Conservation (phyloP, 768 basidiomycete genomes). For the Termitomyces sp. region DNA sequence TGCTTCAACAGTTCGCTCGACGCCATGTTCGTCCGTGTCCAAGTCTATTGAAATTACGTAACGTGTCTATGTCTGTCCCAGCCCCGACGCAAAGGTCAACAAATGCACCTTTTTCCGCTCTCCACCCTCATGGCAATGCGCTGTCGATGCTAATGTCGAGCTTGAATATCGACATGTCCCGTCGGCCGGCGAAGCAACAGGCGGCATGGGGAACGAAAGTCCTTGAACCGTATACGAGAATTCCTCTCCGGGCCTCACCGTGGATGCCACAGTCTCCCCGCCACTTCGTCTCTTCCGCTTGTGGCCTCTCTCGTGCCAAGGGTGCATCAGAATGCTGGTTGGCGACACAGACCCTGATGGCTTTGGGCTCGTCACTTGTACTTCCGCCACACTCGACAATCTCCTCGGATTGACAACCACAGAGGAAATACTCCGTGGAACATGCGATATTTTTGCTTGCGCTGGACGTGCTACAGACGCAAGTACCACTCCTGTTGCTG, state of each 20-base stretch:
- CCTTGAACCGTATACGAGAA: constrained; percentile 4
- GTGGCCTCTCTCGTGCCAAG: constrained; percentile 9
- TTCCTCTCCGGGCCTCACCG: not conserved
- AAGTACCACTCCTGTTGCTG: not conserved
- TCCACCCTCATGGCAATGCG: too few relatives aligned
- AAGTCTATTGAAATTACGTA: constrained; percentile 10
- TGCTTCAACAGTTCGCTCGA: constrained; percentile 64
- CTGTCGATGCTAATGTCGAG: constrained; percentile 8
- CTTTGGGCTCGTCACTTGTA: not conserved
- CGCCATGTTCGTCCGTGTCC: constrained; percentile 43
- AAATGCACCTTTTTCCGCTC: constrained; percentile 1
- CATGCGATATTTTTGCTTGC: not conserved
- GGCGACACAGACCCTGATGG: constrained; percentile 1
- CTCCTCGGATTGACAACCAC: not conserved
- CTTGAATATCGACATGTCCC: constrained; percentile 6
- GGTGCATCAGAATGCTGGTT: constrained; percentile 10
- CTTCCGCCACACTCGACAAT: not conserved
- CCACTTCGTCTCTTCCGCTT: not conserved
- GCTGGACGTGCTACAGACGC: not conserved
- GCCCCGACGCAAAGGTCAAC: constrained; percentile 9
- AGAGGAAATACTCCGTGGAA: not conserved
- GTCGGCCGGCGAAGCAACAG: constrained; percentile 1
- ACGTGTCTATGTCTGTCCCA: not conserved
- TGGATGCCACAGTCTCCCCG: not conserved
- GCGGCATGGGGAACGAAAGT: constrained; percentile 9